phyloP scores from a whole-genome alignment of 1,284 basidiomycete species.

The Cryptococcus hybrid region DNA sequence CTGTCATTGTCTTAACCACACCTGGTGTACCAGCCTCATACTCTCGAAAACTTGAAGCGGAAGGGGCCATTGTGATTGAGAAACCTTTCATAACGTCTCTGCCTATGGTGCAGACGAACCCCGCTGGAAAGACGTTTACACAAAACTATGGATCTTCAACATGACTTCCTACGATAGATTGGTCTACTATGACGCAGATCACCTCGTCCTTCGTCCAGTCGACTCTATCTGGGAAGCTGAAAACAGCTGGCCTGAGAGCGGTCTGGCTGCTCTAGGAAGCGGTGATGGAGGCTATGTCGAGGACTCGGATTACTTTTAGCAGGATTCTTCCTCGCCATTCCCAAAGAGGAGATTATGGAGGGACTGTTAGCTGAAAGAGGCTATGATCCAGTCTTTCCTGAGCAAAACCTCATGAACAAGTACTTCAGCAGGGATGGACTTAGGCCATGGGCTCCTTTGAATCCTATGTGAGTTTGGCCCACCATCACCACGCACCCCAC shows the following conservation, averaged over 20 bases:
- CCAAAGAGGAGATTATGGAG: conserved; percentile 68
- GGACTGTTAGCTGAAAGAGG: conserved; percentile 71
- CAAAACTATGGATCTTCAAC: conserved; percentile 13
- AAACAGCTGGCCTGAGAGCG: background rate
- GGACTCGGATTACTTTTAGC: conserved; percentile 3
- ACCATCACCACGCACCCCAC: too few species aligned
- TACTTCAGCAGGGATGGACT: too few species aligned
- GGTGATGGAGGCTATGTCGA: background rate
- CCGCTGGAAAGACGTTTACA: conserved; percentile 4
- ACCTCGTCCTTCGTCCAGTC: conserved; percentile 4
- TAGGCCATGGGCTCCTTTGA: too few species aligned
- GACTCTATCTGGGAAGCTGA: conserved; percentile 12
- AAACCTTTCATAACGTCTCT: background rate
- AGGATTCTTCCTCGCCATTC: conserved; percentile 10
- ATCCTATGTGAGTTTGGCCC: too few species aligned
- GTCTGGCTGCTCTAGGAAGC: conserved; percentile 5
- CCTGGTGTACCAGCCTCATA: too few species aligned
- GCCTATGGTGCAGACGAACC: background rate
- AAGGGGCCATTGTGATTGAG: background rate
- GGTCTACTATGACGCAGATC: conserved; percentile 9
- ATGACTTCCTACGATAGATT: conserved; percentile 14
- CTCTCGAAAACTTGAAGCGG: too few species aligned
- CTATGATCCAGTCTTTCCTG: too few species aligned
- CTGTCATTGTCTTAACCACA: too few species aligned
- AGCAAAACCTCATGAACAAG: too few species aligned